Base-by-base conservation (phyloP, 345 rosid species). In the Brassica carinata region DNA sequence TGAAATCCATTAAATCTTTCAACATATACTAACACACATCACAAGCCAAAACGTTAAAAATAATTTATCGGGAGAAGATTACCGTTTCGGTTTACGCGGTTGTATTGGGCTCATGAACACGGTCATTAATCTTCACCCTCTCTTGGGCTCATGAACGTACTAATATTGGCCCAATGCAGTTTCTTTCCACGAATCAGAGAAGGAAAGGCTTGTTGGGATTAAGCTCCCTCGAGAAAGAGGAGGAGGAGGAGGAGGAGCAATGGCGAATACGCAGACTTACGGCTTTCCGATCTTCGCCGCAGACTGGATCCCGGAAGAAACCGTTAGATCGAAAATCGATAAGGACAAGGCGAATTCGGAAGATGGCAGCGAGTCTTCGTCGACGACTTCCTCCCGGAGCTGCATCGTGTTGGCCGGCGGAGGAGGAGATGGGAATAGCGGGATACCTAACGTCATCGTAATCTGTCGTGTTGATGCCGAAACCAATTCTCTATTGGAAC, bases 251-350 rank as follows among this genome's bases (percentile, higher is more conserved):
- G 27, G 26, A 64, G 36, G 19, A 63, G n/a, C 7, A 58, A 83
- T 69, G 82, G 79, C 81, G 82, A 77, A 83, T 83, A 30, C 82
- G 23, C 90, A 85, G 86, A 90, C 86, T 71, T 95, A 95, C 79
- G 98, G 98, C 51, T 83, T 95, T 0, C 99, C 99, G 33, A 85
- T 95, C 45, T 95, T 85, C 77, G 87, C 91, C 8, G 93, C 85
- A 57, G 89, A 86, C 1, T 95, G 96, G 96, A 78, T 88, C 79
- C 93, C 98, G 2, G 75, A 80, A 79, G 74, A 68, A 27, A 76
- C 76, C 19, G 65, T 86, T 74, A 83, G 79, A 85, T 85, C 87
- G 30, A 88, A 81, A 30, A 82, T 85, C 68, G 3, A 9, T 0
- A 72, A 59, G 67, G 78, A 75, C 53, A 64, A 57, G 7, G 74